A percentile compares a stretch with the other conserved stretches of the same genome.
These are phyloP conservation scores for Termitomyces sp. DNA, from an alignment of 768 basidiomycete genomes.

Conservation along the genomic window DNA sequence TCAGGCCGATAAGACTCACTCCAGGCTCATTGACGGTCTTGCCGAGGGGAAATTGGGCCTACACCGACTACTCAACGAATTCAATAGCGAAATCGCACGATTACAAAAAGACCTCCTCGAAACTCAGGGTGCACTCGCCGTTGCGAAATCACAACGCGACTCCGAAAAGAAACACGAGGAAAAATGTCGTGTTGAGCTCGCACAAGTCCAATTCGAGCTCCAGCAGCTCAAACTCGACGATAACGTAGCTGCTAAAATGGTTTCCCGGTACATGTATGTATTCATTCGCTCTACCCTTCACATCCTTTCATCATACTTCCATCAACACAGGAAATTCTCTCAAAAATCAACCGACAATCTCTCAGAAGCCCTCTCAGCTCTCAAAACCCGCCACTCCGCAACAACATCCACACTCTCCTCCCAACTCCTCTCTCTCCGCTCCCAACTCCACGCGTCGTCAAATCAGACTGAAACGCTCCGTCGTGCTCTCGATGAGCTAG, in stretches of 20 bases:
- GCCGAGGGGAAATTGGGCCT: slow-evolving; percentile 47
- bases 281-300: not conserved
- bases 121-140: slow-evolving; percentile 41
- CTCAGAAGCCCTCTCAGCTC: slow-evolving; percentile 53
- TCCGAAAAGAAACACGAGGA: slow-evolving; percentile 42
- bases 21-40: slow-evolving; percentile 32
- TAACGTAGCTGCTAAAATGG: slow-evolving; percentile 76
- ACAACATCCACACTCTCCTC: slow-evolving; percentile 54
- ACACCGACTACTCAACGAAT: slow-evolving; percentile 45
- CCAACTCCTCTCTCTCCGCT: slow-evolving; percentile 43
- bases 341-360: slow-evolving; percentile 68
- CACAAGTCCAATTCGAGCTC: slow-evolving; percentile 44
- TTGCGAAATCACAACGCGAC: slow-evolving; percentile 37
- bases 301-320: not conserved
- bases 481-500: slow-evolving; percentile 61
- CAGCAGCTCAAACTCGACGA: slow-evolving; percentile 61
- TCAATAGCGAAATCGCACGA: slow-evolving; percentile 42
- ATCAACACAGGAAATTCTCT: slow-evolving; percentile 67
- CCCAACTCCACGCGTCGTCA: slow-evolving; percentile 41
- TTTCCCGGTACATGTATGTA: slow-evolving; percentile 79
- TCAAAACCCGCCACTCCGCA: slow-evolving; percentile 60
- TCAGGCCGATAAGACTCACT: slow-evolving; percentile 37
- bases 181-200: slow-evolving; percentile 42
- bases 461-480: slow-evolving; percentile 48
- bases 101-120: slow-evolving; percentile 40